Percentiles rank a stretch among this genome's conserved stretches.
phyloP scores from a whole-genome alignment of 2,329 filamentous ascomycete species.

The Coniochaeta sp. region DNA sequence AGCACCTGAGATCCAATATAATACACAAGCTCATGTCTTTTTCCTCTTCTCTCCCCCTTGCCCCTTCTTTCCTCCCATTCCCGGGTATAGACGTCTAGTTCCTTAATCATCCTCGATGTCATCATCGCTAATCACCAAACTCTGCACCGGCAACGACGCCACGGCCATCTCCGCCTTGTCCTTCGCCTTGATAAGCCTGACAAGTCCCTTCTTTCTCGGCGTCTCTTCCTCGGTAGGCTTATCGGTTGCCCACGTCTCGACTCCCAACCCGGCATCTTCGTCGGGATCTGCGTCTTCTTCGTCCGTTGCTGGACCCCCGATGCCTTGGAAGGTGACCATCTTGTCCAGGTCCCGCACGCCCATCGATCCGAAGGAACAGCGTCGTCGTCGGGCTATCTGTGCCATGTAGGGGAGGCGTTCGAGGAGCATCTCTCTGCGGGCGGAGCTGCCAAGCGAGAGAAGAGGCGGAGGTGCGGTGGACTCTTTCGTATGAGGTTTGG shows the following conservation, averaged over 20 bases:
- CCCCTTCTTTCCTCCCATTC: background rate
- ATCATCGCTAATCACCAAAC: constrained; percentile 71
- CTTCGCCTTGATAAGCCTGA: constrained; percentile 16
- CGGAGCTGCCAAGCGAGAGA: constrained; percentile 56
- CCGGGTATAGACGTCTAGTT: background rate
- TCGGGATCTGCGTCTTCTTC: constrained; percentile 34
- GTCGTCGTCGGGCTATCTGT: constrained; percentile 47
- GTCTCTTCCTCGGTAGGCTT: constrained; percentile 47
- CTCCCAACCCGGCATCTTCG: constrained; percentile 10
- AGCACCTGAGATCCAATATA: background rate
- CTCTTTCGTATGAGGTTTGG: constrained; percentile 10
- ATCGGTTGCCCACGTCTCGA: constrained; percentile 55
- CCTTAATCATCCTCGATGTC: constrained; percentile 66
- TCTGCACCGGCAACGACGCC: constrained; percentile 47
- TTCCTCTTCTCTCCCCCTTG: background rate
- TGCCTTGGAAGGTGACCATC: constrained; percentile 60
- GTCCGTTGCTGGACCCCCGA: constrained; percentile 37
- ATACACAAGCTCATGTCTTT: background rate
- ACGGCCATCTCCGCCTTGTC: constrained; percentile 17
- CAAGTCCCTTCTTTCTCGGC: constrained; percentile 35
- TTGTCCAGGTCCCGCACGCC: constrained; percentile 56
- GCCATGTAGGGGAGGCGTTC: constrained; percentile 84
- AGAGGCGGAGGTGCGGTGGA: constrained; percentile 27
- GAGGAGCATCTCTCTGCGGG: constrained; percentile 68
- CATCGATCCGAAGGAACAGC: constrained; percentile 24